phyloP scores from a whole-genome alignment of 2,329 filamentous ascomycete species.

The Thielaviopsis cerberus region DNA sequence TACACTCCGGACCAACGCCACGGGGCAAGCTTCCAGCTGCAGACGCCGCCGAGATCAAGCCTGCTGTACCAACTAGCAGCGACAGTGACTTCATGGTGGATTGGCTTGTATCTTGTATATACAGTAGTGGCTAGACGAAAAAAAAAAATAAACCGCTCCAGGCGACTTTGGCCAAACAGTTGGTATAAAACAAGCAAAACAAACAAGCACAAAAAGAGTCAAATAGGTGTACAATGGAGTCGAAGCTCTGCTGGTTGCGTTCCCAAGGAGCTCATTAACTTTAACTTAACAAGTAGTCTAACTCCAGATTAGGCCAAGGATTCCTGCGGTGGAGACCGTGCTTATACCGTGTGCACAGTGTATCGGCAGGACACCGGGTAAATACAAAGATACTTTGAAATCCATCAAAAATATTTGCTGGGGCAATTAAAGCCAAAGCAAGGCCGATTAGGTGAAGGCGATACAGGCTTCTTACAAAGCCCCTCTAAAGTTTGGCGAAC shows the following conservation, averaged over 20 bases:
- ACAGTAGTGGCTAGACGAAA: not conserved
- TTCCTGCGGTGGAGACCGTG: not conserved
- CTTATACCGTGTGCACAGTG: not conserved
- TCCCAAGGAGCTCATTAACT: not conserved
- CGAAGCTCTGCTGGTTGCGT: not conserved
- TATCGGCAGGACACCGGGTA: not conserved
- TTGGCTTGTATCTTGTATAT: not conserved
- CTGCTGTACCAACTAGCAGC: slow-evolving; percentile 9
- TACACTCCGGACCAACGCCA: slow-evolving; percentile 84
- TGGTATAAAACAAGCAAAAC: not conserved
- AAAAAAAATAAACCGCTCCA: not conserved
- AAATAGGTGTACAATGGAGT: not conserved
- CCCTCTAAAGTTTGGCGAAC: too few relatives aligned
- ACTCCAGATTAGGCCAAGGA: slow-evolving; percentile 5
- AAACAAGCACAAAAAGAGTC: not conserved
- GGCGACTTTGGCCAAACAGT: not conserved
- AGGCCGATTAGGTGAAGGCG: too few relatives aligned
- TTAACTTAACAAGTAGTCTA: slow-evolving; percentile 12
- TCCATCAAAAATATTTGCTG: not conserved
- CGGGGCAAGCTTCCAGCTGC: slow-evolving; percentile 54
- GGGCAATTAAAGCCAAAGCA: too few relatives aligned
- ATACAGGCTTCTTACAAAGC: too few relatives aligned
- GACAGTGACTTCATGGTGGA: slow-evolving; percentile 9
- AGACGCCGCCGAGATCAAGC: slow-evolving; percentile 26
- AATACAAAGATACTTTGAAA: not conserved